These are phyloP conservation scores for Gaeumannomyces tritici DNA, from an alignment of 2,329 filamentous ascomycete genomes.

Conservation along the genomic window DNA sequence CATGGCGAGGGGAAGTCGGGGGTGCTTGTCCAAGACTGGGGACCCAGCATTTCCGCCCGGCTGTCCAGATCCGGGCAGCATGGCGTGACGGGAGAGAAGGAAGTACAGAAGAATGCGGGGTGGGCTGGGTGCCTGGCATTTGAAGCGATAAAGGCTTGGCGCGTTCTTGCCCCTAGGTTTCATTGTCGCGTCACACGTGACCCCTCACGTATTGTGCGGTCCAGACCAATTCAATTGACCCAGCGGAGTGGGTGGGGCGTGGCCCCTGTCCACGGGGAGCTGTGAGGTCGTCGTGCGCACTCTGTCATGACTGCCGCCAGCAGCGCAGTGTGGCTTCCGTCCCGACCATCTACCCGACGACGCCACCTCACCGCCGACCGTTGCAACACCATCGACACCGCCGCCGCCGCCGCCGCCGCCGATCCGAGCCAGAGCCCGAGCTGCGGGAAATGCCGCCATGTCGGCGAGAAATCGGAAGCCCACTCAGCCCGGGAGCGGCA, in stretches of 20 bases:
- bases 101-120: not conserved
- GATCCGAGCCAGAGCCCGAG: not conserved
- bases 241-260: not conserved
- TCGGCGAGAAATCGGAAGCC: constrained; percentile 6
- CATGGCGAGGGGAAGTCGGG: too few relatives aligned
- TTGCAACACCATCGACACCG: too few relatives aligned
- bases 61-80: not conserved
- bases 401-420: not conserved
- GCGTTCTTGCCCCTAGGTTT: too few relatives aligned
- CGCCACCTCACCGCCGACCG: not conserved
- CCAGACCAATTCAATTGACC: not conserved
- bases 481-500: not conserved
- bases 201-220: not conserved
- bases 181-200: not conserved
- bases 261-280: not conserved
- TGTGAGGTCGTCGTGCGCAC: not conserved
- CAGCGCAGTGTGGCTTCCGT: not conserved
- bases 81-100: not conserved
- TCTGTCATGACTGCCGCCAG: not conserved
- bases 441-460: constrained; percentile 8
- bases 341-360: not conserved
- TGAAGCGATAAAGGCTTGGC: too few relatives aligned
- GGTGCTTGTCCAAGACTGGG: too few relatives aligned
- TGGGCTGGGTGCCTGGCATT: too few relatives aligned
- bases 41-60: too few relatives aligned